Base-by-base conservation (phyloP, 2,329 filamentous ascomycete species). In the Tolypocladium guangdongense region DNA sequence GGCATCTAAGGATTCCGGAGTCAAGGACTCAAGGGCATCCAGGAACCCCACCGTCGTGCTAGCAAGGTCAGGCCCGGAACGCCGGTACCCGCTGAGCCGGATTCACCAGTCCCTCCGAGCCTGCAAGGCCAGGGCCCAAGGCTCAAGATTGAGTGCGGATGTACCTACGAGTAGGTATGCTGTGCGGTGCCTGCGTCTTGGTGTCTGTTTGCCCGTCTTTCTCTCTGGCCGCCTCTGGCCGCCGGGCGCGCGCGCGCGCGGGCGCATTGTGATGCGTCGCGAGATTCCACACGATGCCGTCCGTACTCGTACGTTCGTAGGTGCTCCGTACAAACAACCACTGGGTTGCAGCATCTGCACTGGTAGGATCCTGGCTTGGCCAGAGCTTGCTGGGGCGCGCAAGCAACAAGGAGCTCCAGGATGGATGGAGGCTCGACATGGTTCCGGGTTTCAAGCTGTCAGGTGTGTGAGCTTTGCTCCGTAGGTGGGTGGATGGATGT, bases 51-150 rank as follows among this genome's bases (percentile, higher is more conserved):
- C 35, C 38, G 22, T 73, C 43, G 53, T 39, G 53, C 56, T 54
- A 53, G 56, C 54, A 55, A 54, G 57, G 57, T 51, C 54, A 56
- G 54, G 53, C 52, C 55, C 49, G 54, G 54, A 57, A 58, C 47
- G 27, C 50, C 55, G 56, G 55, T 49, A 52, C 55, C 49, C 52
- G 32, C 52, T 52, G 50, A 52, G 50, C 54, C 50, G 54, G 54
- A n/a, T 35, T 52, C 54, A 48, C 39, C 50, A 47, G 39, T 47
- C 51, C 22, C 46, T n/a, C 37, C 36, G 27, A 45, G n/a, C n/a
- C n/a, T n/a, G n/a, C n/a, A n/a, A 37, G 46, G 52, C 16, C 27
- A 37, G 45, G 27, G 35, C 30, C 46, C 37, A 36, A 37, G 47
- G 47, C 47, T 50, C 37, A 50, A 45, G 52, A 39, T 45, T 49